These are phyloP conservation scores for Crucibulum cyathiforme DNA, from an alignment of 1,284 basidiomycete genomes.

Conservation along the genomic window DNA sequence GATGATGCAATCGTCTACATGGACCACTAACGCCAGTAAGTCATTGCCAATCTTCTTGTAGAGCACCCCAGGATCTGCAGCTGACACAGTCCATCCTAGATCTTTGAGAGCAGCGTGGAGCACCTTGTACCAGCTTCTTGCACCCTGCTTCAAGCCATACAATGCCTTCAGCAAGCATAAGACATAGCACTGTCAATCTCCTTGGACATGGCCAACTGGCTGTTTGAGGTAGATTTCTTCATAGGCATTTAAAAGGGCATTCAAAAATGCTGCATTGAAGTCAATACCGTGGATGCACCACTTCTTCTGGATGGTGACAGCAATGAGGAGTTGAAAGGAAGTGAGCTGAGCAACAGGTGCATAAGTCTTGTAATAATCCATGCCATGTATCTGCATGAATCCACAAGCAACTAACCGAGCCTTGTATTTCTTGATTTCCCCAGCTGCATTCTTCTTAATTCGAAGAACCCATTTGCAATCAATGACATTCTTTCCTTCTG, in stretches of 20 bases:
- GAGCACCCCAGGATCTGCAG: not conserved
- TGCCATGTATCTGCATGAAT: slow-evolving; percentile 13
- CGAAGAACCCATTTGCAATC: not conserved
- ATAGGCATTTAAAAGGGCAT: not conserved
- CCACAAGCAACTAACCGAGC: slow-evolving; percentile 5
- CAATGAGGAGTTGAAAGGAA: not conserved
- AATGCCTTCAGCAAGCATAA: slow-evolving; percentile 7
- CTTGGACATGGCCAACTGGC: too few relatives aligned
- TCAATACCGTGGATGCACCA: not conserved
- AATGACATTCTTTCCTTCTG: not conserved
- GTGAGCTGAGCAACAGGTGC: slow-evolving; percentile 6
- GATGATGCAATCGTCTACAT: slow-evolving; percentile 10
- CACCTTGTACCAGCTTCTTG: not conserved
- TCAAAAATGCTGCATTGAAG: not conserved
- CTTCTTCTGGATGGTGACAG: not conserved
- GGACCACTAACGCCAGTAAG: not conserved
- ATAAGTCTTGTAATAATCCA: slow-evolving; percentile 17
- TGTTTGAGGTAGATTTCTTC: not conserved
- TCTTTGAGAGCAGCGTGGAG: slow-evolving; percentile 17
- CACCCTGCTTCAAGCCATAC: slow-evolving; percentile 29
- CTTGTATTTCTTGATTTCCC: not conserved
- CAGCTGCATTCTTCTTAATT: not conserved
- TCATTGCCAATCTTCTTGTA: slow-evolving; percentile 18
- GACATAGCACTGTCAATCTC: slow-evolving; percentile 6
- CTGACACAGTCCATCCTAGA: not conserved